Evolutionary conservation across 2,329 filamentous ascomycete genomes (phyloP), one percentile per base, ranked within the genome.

Genomic region (Myriosclerotinia duriaeana): DNA sequence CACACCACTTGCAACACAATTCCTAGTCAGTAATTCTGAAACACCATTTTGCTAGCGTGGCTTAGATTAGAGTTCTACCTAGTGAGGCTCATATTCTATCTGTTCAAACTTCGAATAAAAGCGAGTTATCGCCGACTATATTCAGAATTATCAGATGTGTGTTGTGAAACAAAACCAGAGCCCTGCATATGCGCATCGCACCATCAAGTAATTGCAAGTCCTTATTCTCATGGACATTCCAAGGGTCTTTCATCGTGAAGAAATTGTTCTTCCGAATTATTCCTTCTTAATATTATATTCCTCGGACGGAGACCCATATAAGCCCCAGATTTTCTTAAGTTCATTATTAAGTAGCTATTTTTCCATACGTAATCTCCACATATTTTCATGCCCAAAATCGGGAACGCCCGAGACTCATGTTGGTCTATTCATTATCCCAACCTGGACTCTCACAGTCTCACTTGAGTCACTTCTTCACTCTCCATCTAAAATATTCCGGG

Each of bases 61-160:
- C 60, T 63, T 42, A 53, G 46, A 63, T n/a, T 53, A 17, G 48
- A 63, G n/a, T 53, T 63, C 36, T 14, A 34, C 5, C 30, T 34
- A 63, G 60, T 42, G 60, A 42, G 48, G 60, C 48, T 63, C 34
- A 34, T 34, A 34, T 34, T 30, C 7, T 15, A 4, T 61, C 42
- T 4, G n/a, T 30, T 4, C 22, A 20, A 42, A n/a, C n/a, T n/a
- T n/a, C n/a, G n/a, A n/a, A 30, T 15, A 14, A 53, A n/a, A 7
- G n/a, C 59, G 59, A 53, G n/a, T 62, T 53, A 62, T 53, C 59
- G 59, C 59, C 46, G 59, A 62, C 22, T 22, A 62, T 44, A 40
- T 26, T 62, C 34, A 42, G 48, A 62, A n/a, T n/a, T n/a, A n/a
- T n/a, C n/a, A n/a, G n/a, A n/a, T n/a, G n/a, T 62, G 34, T 20